These are phyloP conservation scores for Tremellales sp. DNA, from an alignment of 1,284 basidiomycete species.

Conservation along the genomic window DNA sequence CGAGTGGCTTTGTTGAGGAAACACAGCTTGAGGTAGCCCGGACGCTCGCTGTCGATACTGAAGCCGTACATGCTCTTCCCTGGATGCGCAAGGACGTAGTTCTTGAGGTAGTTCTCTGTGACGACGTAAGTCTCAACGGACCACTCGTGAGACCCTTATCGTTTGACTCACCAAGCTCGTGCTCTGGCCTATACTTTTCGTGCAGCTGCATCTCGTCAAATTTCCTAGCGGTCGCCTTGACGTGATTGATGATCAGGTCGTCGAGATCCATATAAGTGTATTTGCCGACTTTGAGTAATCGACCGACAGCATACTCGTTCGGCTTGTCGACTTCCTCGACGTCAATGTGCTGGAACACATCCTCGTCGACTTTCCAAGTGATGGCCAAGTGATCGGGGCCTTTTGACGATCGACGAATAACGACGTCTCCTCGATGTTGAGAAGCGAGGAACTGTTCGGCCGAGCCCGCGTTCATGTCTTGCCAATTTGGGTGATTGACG, in stretches of 20 bases:
- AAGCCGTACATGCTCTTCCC: slow-evolving; percentile 95
- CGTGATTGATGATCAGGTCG: slow-evolving; percentile 95
- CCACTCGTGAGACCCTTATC: not conserved
- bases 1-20: slow-evolving; percentile 86
- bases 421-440: slow-evolving; percentile 88
- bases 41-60: slow-evolving; percentile 79
- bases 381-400: slow-evolving; percentile 91
- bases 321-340: slow-evolving; percentile 75
- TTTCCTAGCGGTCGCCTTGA: slow-evolving; percentile 88
- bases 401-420: slow-evolving; percentile 94
- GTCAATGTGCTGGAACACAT: slow-evolving; percentile 95
- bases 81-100: slow-evolving; percentile 87
- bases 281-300: slow-evolving; percentile 67
- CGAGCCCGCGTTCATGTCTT: slow-evolving; percentile 86
- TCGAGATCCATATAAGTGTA: slow-evolving; percentile 93
- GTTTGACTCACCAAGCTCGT: slow-evolving; percentile 73
- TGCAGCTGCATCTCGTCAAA: slow-evolving; percentile 94
- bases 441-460: slow-evolving; percentile 87
- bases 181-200: slow-evolving; percentile 90
- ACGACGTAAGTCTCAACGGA: not conserved
- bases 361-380: slow-evolving; percentile 98
- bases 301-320: slow-evolving; percentile 63
- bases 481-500: slow-evolving; percentile 98
- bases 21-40: slow-evolving; percentile 89
- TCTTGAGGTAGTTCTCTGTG: slow-evolving; percentile 80